Evolutionary conservation across 2,329 filamentous ascomycete species (phyloP).

Genomic region (Fusarium fujikuroi): DNA sequence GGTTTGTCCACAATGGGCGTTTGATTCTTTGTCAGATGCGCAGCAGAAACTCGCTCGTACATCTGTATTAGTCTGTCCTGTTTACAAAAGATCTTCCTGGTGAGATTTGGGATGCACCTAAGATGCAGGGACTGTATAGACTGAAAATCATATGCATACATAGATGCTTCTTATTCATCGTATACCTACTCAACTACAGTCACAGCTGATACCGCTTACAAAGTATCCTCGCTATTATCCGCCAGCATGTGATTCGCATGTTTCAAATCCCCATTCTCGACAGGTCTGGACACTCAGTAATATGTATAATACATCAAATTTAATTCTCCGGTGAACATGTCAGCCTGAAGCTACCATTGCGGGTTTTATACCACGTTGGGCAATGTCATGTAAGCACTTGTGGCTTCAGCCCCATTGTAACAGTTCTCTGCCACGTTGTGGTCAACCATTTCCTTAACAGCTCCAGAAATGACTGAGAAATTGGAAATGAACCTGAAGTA

Average conservation of each 20-base stretch:
- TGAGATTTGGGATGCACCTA: background rate
- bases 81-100: background rate
- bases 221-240: background rate
- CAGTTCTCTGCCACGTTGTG: conserved; percentile 21
- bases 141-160: background rate
- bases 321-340: conserved; percentile 1
- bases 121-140: background rate
- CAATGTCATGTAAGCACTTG: conserved; percentile 28
- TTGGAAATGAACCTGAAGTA: conserved; percentile 2
- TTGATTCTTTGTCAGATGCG: background rate
- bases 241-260: background rate
- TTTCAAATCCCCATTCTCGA: background rate
- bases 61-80: background rate
- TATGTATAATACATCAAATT: background rate
- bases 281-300: background rate
- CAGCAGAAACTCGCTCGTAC: background rate
- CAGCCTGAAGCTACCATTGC: background rate
- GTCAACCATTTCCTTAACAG: background rate
- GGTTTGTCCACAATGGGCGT: background rate
- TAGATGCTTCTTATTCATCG: background rate
- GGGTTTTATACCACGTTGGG: conserved; percentile 23
- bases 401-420: conserved; percentile 17
- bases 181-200: background rate
- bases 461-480: conserved; percentile 13
- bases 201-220: background rate